Conservation (phyloP, 345 rosid genomes). For the Aquilaria malaccensis region DNA sequence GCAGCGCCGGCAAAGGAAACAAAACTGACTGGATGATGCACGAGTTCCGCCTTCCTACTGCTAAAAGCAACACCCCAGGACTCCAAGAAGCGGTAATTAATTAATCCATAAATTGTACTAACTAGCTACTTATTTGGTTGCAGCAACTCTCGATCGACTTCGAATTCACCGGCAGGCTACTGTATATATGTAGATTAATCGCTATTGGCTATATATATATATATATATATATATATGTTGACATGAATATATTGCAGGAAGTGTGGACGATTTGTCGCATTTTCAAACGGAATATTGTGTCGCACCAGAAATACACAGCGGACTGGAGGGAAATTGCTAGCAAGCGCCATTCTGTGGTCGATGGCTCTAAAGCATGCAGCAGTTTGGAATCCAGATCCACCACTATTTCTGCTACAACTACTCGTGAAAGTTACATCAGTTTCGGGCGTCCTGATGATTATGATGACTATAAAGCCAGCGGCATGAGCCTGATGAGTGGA, state of each 20-base stretch:
- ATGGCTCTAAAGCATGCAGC: conserved; percentile 18
- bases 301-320: conserved; percentile 40
- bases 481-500: conserved; percentile 16
- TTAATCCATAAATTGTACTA: not conserved
- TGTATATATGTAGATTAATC: too few species aligned
- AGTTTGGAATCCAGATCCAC: conserved; percentile 10
- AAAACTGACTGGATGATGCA: conserved; percentile 99
- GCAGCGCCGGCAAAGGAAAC: conserved; percentile 89
- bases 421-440: conserved; percentile 34
- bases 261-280: conserved; percentile 86
- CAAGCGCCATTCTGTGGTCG: conserved; percentile 20
- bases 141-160: too few species aligned
- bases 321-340: conserved; percentile 52
- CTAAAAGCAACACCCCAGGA: conserved; percentile 14
- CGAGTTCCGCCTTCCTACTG: conserved; percentile 80
- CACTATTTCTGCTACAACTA: not conserved
- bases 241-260: conserved; percentile 37
- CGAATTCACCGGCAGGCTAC: too few species aligned
- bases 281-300: conserved; percentile 44
- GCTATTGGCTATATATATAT: too few species aligned
- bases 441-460: conserved; percentile 32
- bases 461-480: not conserved
- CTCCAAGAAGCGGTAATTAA: conserved; percentile 60
- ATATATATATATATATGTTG: not conserved
- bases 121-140: too few species aligned